Conservation (phyloP, 148 eudicot genomes). For the Vaccinium macrocarpon region DNA sequence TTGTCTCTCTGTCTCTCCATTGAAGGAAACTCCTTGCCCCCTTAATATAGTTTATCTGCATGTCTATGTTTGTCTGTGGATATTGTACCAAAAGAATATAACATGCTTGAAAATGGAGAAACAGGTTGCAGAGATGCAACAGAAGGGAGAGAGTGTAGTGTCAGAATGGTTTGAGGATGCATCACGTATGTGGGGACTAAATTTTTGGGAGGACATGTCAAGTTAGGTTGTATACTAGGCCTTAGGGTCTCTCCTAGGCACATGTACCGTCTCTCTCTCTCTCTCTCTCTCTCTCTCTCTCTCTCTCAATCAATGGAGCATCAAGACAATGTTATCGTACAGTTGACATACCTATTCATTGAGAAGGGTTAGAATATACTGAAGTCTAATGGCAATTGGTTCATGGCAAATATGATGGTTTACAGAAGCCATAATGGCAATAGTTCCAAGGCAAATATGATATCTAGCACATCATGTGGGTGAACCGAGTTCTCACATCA, state of each 20-base stretch:
- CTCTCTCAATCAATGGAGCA: background rate
- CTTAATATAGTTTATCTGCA: background rate
- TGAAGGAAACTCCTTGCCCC: background rate
- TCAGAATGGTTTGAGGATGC: conserved; percentile 18
- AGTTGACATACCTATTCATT: background rate
- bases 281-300: background rate
- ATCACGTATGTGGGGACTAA: conserved; percentile 16
- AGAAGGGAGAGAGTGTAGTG: conserved; percentile 9
- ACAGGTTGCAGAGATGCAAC: conserved; percentile 18
- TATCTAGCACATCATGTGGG: conserved; percentile 10
- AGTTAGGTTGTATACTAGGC: conserved; percentile 18
- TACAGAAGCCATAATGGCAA: too few relatives aligned
- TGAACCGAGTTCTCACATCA: conserved; percentile 37
- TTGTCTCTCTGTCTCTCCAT: background rate
- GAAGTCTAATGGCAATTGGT: background rate
- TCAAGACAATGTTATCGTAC: background rate
- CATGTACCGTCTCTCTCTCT: background rate
- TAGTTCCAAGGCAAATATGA: too few relatives aligned
- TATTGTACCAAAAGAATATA: background rate
- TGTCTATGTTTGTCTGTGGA: background rate
- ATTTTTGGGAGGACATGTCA: conserved; percentile 11
- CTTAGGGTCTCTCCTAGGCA: conserved; percentile 18
- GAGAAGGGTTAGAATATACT: background rate
- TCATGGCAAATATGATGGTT: background rate
- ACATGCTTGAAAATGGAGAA: background rate